phyloP scores from a whole-genome alignment of 1,284 basidiomycete species.

The Somion occarium region DNA sequence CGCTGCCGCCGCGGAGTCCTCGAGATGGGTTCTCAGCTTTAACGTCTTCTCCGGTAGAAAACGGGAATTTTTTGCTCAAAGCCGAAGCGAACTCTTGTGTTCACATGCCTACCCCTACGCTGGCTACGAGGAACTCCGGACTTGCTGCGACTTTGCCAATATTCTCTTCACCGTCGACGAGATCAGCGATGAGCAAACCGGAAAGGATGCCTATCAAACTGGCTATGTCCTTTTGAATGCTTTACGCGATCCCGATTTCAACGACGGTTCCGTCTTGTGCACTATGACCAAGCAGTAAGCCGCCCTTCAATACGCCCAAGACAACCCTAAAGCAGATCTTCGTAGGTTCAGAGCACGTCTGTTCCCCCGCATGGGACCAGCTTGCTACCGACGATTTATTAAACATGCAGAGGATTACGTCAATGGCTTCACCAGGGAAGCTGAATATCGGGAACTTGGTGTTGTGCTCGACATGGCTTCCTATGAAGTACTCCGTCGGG shows the following conservation, averaged over 20 bases:
- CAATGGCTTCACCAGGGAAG: slow-evolving; percentile 51
- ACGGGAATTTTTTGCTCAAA: slow-evolving; percentile 54
- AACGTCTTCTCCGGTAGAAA: slow-evolving; percentile 56
- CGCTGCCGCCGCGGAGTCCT: slow-evolving; percentile 49
- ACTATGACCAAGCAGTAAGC: slow-evolving; percentile 60
- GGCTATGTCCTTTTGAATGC: slow-evolving; percentile 49
- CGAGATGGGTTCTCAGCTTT: slow-evolving; percentile 59
- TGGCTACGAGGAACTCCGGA: slow-evolving; percentile 53
- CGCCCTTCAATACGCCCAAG: too few species aligned
- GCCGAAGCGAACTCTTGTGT: slow-evolving; percentile 57
- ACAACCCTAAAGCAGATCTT: too few species aligned
- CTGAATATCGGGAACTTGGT: slow-evolving; percentile 52
- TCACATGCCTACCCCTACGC: slow-evolving; percentile 60
- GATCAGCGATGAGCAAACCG: slow-evolving; percentile 62
- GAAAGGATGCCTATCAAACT: slow-evolving; percentile 48
- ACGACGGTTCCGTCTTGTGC: slow-evolving; percentile 49
- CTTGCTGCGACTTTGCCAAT: slow-evolving; percentile 62
- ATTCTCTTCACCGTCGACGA: slow-evolving; percentile 67
- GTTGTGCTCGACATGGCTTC: slow-evolving; percentile 47
- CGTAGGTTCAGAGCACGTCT: slow-evolving; percentile 50
- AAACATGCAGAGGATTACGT: slow-evolving; percentile 54
- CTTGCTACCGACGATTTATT: slow-evolving; percentile 45
- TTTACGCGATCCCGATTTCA: slow-evolving; percentile 47
- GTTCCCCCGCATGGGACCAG: slow-evolving; percentile 37
- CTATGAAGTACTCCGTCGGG: slow-evolving; percentile 53